These are phyloP conservation scores for Jasminum sambac DNA, from an alignment of 257 asterid species.

Conservation along the genomic window DNA sequence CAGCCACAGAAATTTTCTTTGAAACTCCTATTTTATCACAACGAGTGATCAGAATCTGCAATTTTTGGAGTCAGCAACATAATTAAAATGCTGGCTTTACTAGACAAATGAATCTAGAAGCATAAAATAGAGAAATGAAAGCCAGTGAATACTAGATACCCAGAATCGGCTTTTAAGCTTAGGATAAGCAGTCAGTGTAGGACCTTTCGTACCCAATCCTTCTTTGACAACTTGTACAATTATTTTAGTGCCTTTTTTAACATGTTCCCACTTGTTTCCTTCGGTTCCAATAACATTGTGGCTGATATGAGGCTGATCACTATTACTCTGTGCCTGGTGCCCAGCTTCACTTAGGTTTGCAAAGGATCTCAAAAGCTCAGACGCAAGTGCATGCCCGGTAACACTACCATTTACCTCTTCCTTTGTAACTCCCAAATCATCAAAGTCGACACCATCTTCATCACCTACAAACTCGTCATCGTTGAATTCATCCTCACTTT, in stretches of 20 bases:
- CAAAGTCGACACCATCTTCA: constrained; percentile 43
- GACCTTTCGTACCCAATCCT: constrained; percentile 95
- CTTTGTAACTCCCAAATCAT: constrained; percentile 44
- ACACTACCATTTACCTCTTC: constrained; percentile 64
- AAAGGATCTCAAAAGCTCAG: constrained; percentile 34
- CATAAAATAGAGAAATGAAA: constrained; percentile 27
- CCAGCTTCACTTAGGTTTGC: constrained; percentile 42
- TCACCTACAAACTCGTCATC: constrained; percentile 53
- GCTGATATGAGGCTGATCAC: constrained; percentile 27
- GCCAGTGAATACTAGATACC: constrained; percentile 50
- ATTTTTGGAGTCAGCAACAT: constrained; percentile 29
- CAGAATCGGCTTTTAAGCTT: constrained; percentile 94
- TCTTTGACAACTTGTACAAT: constrained; percentile 95
- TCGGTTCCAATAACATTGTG: constrained; percentile 27
- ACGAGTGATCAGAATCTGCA: constrained; percentile 74
- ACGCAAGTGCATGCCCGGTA: constrained; percentile 39
- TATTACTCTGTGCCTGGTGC: constrained; percentile 31
- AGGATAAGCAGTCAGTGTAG: constrained; percentile 90
- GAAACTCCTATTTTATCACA: constrained; percentile 76
- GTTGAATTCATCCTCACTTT: constrained; percentile 56
- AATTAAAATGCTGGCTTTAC: constrained; percentile 19
- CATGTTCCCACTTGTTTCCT: constrained; percentile 63
- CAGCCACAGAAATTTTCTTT: constrained; percentile 86
- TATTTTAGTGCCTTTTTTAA: constrained; percentile 78
- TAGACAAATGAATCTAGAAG: constrained; percentile 25